Evolutionary conservation across 495 filamentous ascomycete species (phyloP).

Genomic region (Schizothecium vesticola): DNA sequence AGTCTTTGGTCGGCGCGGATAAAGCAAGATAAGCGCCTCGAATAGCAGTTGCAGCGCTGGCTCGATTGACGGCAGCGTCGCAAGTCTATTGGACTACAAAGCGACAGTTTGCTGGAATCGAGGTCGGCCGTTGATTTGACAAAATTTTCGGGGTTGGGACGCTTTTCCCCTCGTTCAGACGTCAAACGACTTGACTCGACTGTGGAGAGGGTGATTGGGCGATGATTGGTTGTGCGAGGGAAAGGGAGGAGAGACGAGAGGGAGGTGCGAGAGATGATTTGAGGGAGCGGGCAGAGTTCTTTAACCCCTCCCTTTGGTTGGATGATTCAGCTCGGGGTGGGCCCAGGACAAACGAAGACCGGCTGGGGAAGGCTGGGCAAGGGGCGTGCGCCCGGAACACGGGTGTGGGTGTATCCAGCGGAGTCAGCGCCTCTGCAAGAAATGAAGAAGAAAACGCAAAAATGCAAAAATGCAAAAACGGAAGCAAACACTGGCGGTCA

Average conservation of each 20-base stretch:
- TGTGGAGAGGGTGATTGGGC: slow-evolving; percentile 32
- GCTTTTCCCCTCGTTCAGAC: slow-evolving; percentile 22
- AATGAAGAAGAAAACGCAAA: slow-evolving; percentile 14
- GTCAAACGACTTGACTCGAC: slow-evolving; percentile 8
- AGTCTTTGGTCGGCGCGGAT: slow-evolving; percentile 10
- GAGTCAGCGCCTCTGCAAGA: slow-evolving; percentile 12
- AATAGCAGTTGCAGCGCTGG: slow-evolving; percentile 16
- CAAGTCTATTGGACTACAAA: slow-evolving; percentile 31
- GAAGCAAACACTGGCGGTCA: not conserved
- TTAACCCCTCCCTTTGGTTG: slow-evolving; percentile 38
- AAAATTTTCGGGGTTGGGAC: slow-evolving; percentile 22
- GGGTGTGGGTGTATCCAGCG: not conserved
- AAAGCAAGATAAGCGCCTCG: slow-evolving; percentile 14
- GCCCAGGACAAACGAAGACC: slow-evolving; percentile 6
- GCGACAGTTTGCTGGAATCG: slow-evolving; percentile 16
- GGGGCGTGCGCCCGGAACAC: not conserved
- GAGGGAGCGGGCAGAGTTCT: slow-evolving; percentile 33
- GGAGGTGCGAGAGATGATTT: slow-evolving; percentile 38
- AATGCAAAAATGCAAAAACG: slow-evolving; percentile 10
- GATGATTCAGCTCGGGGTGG: slow-evolving; percentile 37
- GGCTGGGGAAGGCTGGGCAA: not conserved
- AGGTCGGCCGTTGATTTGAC: slow-evolving; percentile 34
- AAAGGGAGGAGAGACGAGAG: slow-evolving; percentile 37
- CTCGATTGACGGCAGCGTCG: not conserved
- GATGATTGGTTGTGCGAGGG: slow-evolving; percentile 41